Base-by-base conservation (phyloP, 495 filamentous ascomycete species). In the Hyaloscypha finlandica region DNA sequence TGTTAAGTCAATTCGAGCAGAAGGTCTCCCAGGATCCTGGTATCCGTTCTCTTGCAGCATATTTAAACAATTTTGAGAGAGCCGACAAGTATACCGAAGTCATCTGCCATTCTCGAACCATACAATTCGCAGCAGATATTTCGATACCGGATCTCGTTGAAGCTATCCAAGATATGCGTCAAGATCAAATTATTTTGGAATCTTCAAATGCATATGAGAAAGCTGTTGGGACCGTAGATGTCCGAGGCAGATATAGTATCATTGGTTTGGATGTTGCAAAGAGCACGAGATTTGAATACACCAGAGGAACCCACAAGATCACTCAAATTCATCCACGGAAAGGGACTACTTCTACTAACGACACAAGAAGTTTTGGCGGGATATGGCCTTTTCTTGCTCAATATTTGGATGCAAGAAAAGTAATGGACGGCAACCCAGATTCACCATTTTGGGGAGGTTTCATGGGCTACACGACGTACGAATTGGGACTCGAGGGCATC, bases 401-500 rank as follows among this genome's bases (percentile, higher is more conserved):
- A 4, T 85, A 90, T 65, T 87, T 90, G 79, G 78, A 85, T 51
- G 74, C 78, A 63, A 81, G 79, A 29, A 84, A 70, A 31, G 54
- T 79, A 2, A 61, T 69, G 2, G 73, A 77, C 51, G 67, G 69
- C 0, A 74, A 76, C 39, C 76, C 78, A 51, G 67, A 70, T 2
- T 71, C 72, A 45, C 94, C 81, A 2, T 99, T 99, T 72, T 89
- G 92, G 80, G 94, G 94, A 53, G 94, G 94, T 0, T 88, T 97
- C 58, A 85, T 97, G 76, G 95, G 95, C 0, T 97, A 90, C 72
- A 89, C 93, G 55, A 92, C 91, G 1, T 97, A 97, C 68, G 94
- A 99, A 74, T 83, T 93, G 58, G 92, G 93, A 0, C 80, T 97
- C 0, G 74, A 83, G 30, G 82, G 83, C 4, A 86, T 92, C 33